Percentiles rank a stretch among this genome's conserved stretches.
Conservation (phyloP, 495 filamentous ascomycete species). For the Aspergillus wentii region DNA sequence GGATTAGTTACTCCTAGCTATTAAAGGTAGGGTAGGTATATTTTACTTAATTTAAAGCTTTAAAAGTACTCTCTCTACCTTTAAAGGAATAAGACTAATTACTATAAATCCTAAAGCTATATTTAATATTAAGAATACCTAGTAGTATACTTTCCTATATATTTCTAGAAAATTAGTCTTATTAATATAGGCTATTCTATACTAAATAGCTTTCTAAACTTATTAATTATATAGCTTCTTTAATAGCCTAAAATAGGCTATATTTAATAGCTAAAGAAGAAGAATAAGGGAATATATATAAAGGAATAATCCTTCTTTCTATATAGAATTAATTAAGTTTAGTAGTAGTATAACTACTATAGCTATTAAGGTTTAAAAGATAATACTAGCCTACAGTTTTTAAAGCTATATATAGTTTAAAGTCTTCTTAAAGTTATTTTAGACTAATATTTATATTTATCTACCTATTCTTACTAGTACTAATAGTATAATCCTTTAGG, state of each 20-base stretch:
- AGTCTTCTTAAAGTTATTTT: neutral
- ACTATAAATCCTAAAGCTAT: too few relatives aligned
- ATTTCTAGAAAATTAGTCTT: neutral
- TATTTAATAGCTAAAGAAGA: neutral
- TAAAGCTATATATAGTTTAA: slow-evolving; percentile 2
- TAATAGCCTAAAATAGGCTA: neutral
- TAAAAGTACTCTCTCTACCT: slow-evolving; percentile 1
- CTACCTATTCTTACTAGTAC: neutral
- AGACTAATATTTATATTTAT: neutral
- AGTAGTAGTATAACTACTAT: neutral
- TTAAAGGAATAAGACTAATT: neutral
- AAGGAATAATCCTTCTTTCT: neutral
- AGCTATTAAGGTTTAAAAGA: neutral
- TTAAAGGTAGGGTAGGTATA: neutral
- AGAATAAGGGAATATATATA: neutral
- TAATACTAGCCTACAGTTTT: neutral
- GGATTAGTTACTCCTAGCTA: too few relatives aligned
- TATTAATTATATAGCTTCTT: neutral
- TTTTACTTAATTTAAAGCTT: neutral
- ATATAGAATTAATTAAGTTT: neutral
- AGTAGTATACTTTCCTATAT: slow-evolving; percentile 1
- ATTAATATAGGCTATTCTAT: neutral
- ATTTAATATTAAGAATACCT: neutral
- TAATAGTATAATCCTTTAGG: neutral
- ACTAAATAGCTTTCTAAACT: neutral